These are phyloP conservation scores for Phytopythium vexans DNA, from an alignment of 352 stramenopile species.

Conservation along the genomic window DNA sequence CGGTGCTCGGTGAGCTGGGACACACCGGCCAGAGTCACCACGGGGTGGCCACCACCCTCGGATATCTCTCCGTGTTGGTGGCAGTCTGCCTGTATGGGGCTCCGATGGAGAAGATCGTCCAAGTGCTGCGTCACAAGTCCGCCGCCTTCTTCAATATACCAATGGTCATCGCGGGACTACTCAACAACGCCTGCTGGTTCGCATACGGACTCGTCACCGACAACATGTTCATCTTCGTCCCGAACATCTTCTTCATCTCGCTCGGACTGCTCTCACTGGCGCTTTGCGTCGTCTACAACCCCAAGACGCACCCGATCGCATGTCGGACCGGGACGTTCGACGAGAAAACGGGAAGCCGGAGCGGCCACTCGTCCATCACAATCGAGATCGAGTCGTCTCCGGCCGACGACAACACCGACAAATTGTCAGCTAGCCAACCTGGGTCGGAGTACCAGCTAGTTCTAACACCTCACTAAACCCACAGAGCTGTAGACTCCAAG, in stretches of 20 bases:
- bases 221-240: slow-evolving; percentile 30
- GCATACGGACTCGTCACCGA: slow-evolving; percentile 33
- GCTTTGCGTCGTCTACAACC: slow-evolving; percentile 24
- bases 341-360: too few species aligned
- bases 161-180: slow-evolving; percentile 31
- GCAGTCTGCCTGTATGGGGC: slow-evolving; percentile 42
- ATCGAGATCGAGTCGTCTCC: too few species aligned
- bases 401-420: too few species aligned
- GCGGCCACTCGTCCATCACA: too few species aligned
- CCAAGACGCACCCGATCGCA: slow-evolving; percentile 16
- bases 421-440: too few species aligned
- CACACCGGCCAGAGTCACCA: slow-evolving; percentile 22
- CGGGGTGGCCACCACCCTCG: slow-evolving; percentile 25
- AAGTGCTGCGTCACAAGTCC: slow-evolving; percentile 34
- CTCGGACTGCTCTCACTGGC: slow-evolving; percentile 8
- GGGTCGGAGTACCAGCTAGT: too few species aligned
- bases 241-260: neutral
- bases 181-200: slow-evolving; percentile 53
- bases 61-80: slow-evolving; percentile 34
- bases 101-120: slow-evolving; percentile 31
- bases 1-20: slow-evolving; percentile 26
- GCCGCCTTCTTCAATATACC: slow-evolving; percentile 34
- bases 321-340: too few species aligned
- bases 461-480: too few species aligned
- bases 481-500: too few species aligned